These are phyloP conservation scores for Metschnikowia gelsemii DNA, from an alignment of 805 yeast genomes.

Conservation along the genomic window DNA sequence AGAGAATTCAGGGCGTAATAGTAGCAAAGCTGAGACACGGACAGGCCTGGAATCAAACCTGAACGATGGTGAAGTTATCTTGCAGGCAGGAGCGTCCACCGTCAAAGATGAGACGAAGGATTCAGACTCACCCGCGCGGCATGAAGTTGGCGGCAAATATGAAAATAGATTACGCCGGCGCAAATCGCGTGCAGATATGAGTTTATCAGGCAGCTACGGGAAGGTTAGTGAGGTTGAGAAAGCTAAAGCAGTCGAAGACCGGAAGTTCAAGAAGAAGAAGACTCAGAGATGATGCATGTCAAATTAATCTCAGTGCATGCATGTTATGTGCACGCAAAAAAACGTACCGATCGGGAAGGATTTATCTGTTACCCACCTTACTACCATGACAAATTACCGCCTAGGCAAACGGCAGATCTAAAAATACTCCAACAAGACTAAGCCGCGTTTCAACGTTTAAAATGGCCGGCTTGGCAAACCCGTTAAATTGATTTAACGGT, in stretches of 20 bases:
- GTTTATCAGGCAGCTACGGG: background rate
- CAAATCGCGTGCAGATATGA: slow-evolving; percentile 16
- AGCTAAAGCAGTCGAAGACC: slow-evolving; percentile 5
- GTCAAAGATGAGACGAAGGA: background rate
- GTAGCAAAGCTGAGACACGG: background rate
- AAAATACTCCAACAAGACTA: background rate
- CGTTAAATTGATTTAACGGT: no score
- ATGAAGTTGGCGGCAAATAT: slow-evolving; percentile 19
- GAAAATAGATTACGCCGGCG: slow-evolving; percentile 22
- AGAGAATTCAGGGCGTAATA: background rate
- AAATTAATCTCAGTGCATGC: background rate
- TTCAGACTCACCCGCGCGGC: background rate
- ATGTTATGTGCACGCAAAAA: background rate
- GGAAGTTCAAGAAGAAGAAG: slow-evolving; percentile 8
- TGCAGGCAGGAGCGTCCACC: slow-evolving; percentile 1
- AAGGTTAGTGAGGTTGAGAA: background rate
- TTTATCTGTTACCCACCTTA: no score
- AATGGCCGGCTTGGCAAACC: background rate
- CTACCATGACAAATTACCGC: background rate
- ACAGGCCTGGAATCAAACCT: background rate
- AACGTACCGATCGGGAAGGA: background rate
- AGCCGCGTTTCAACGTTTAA: slow-evolving; percentile 1
- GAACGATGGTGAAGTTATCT: background rate
- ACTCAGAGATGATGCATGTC: slow-evolving; percentile 8
- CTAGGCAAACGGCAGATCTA: background rate